Evolutionary conservation across 805 yeast genomes (phyloP).

Genomic region (Yarrowia sp.): DNA sequence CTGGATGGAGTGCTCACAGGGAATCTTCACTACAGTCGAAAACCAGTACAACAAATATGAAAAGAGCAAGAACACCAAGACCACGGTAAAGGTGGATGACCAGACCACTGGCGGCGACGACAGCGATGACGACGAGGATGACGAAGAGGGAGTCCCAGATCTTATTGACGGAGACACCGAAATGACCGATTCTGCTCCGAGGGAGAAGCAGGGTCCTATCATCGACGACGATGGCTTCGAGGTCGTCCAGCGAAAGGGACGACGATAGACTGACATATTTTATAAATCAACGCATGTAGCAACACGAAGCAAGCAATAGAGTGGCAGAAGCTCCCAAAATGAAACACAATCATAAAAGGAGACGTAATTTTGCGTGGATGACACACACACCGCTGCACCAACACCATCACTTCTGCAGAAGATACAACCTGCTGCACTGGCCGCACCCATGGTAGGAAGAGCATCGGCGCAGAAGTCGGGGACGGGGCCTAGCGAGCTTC

Average conservation of each 20-base stretch:
- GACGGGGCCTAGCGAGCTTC: too few relatives aligned
- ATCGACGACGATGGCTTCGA: conserved; percentile 96
- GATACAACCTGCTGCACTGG: too few relatives aligned
- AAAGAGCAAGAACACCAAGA: conserved; percentile 47
- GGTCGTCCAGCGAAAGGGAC: conserved; percentile 58
- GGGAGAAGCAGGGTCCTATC: conserved; percentile 52
- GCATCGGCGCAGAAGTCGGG: too few relatives aligned
- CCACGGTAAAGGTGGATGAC: conserved; percentile 42
- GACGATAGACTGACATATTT: neutral
- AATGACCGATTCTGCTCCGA: conserved; percentile 40
- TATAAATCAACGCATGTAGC: too few relatives aligned
- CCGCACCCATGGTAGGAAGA: too few relatives aligned
- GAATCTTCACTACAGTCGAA: conserved; percentile 57
- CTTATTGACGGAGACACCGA: conserved; percentile 40
- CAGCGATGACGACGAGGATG: conserved; percentile 49
- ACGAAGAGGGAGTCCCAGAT: conserved; percentile 40
- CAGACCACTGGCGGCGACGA: conserved; percentile 54
- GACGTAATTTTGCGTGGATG: too few relatives aligned
- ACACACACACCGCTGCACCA: too few relatives aligned
- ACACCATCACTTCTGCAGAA: too few relatives aligned
- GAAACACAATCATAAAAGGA: too few relatives aligned
- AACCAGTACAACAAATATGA: conserved; percentile 58
- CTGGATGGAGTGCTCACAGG: conserved; percentile 60
- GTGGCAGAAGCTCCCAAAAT: too few relatives aligned
- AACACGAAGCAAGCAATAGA: too few relatives aligned